Conservation (phyloP, 306 rosid genomes). For the Glycine soja region DNA sequence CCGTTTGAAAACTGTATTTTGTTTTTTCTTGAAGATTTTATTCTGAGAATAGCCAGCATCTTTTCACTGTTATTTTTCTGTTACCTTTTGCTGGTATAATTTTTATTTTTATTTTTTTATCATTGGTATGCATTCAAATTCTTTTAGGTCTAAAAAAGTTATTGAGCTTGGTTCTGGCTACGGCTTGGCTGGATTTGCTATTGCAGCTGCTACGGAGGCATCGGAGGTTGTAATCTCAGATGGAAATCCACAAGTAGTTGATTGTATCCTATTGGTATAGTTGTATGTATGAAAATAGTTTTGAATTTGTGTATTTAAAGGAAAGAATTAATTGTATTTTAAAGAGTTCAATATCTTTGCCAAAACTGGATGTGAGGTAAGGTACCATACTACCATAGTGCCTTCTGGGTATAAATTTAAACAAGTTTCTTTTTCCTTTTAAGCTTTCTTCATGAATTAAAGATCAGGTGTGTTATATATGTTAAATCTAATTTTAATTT, state of each 20-base stretch:
- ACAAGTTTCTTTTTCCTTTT: constrained; percentile 20
- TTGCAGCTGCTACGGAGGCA: constrained; percentile 82
- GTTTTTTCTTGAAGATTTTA: constrained; percentile 29
- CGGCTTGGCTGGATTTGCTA: constrained; percentile 91
- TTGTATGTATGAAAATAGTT: constrained; percentile 23
- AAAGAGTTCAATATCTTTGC: constrained; percentile 5
- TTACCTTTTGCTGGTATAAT: constrained; percentile 25
- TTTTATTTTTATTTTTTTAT: neutral
- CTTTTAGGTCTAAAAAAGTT: constrained; percentile 79
- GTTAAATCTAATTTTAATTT: constrained; percentile 9
- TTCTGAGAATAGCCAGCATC: constrained; percentile 36
- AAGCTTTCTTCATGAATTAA: neutral
- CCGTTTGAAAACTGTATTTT: neutral
- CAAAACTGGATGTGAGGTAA: constrained; percentile 3
- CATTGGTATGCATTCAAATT: constrained; percentile 12
- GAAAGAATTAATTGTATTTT: constrained; percentile 16
- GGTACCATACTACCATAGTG: neutral
- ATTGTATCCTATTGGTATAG: constrained; percentile 76
- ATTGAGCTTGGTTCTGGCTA: constrained; percentile 96
- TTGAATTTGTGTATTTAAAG: constrained; percentile 9
- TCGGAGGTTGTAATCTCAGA: constrained; percentile 87
- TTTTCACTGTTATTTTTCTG: constrained; percentile 36
- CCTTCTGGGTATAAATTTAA: constrained; percentile 21
- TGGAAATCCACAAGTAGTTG: constrained; percentile 94
- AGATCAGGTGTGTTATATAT: neutral